A percentile compares a stretch with the other conserved stretches of the same genome.
Conservation (phyloP, 202 grass and related monocot species). For the Musa balbisiana region DNA sequence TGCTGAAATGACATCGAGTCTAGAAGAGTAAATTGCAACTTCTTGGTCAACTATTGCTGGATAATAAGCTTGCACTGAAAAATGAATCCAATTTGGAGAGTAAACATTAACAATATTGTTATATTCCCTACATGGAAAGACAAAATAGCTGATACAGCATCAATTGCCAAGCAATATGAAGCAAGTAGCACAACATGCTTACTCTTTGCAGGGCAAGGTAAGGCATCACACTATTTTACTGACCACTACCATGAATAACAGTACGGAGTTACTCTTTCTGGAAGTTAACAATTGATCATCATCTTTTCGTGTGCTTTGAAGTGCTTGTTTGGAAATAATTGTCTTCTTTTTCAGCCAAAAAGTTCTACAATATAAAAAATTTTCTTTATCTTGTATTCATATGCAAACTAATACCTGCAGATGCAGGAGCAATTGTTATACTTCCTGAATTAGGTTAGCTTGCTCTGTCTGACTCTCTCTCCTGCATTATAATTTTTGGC, state of each 20-base stretch:
- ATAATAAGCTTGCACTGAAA: background rate
- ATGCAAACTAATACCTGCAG: too few species aligned
- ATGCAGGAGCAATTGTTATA: background rate
- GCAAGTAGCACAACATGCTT: background rate
- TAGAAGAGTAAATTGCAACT: background rate
- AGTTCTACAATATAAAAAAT: too few species aligned
- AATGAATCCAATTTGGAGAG: background rate
- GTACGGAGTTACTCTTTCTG: too few species aligned
- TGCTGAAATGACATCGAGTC: background rate
- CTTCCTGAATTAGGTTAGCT: background rate
- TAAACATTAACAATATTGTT: background rate
- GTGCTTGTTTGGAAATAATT: too few species aligned
- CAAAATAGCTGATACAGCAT: background rate
- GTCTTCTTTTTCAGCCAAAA: too few species aligned
- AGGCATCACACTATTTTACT: background rate
- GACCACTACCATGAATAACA: too few species aligned
- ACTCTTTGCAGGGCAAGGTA: background rate
- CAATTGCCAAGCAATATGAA: background rate
- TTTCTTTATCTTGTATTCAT: too few species aligned
- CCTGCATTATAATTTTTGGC: background rate
- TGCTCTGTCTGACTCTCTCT: background rate
- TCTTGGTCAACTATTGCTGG: background rate
- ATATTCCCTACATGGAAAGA: background rate
- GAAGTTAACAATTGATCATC: too few species aligned
- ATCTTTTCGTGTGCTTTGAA: too few species aligned